Percentiles rank a stretch among this genome's conserved stretches.
Evolutionary conservation across 805 yeast genomes (phyloP).

Genomic region (Sungouiozyma intestinalis): DNA sequence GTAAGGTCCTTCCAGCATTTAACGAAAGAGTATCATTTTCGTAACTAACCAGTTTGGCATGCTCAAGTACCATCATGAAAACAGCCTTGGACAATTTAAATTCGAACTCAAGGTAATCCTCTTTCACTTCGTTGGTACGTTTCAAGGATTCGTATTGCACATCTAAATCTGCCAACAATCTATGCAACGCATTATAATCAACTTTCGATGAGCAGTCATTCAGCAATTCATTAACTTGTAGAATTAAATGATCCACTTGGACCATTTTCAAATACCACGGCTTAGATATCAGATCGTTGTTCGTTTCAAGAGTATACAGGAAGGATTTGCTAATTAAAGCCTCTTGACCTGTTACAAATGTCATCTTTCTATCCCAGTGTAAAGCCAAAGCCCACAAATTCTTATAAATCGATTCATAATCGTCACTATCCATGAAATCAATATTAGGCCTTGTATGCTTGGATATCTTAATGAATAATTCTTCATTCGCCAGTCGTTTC

Average conservation of each 20-base stretch:
- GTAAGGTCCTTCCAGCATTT: constrained; percentile 9
- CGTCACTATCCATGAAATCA: constrained; percentile 8
- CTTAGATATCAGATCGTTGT: constrained; percentile 1
- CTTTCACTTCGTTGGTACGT: background rate
- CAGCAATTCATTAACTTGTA: constrained; percentile 12
- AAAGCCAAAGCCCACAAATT: constrained; percentile 21
- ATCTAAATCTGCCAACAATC: constrained; percentile 6
- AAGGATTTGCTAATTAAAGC: constrained; percentile 19
- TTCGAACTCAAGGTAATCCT: constrained; percentile 13
- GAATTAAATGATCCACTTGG: constrained; percentile 11
- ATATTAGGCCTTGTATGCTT: constrained; percentile 14
- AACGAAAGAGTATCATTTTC: constrained; percentile 10
- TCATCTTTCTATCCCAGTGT: constrained; percentile 25
- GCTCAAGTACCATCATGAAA: constrained; percentile 14
- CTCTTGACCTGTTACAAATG: constrained; percentile 22
- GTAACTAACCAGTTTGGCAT: constrained; percentile 17
- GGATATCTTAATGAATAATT: constrained; percentile 12
- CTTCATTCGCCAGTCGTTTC: constrained; percentile 12
- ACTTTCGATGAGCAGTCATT: constrained; percentile 16
- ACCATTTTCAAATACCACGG: constrained; percentile 15
- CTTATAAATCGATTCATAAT: constrained; percentile 11
- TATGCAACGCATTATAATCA: constrained; percentile 7
- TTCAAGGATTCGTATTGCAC: constrained; percentile 8
- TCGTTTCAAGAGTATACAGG: constrained; percentile 4
- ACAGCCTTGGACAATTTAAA: constrained; percentile 14